Conservation (phyloP, 768 basidiomycete species). For the Pulveroboletus sp. region DNA sequence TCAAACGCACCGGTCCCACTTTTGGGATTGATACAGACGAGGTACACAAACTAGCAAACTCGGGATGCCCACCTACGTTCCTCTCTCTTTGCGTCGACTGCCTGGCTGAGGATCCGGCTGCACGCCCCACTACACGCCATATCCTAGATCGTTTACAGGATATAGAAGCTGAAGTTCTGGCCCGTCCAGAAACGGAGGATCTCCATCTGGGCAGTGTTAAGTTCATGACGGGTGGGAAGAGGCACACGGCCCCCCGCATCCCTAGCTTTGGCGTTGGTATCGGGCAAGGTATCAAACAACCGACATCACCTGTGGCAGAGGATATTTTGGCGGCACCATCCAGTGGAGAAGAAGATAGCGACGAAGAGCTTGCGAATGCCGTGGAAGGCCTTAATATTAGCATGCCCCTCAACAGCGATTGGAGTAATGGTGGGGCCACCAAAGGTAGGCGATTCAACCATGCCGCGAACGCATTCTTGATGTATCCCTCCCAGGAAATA, state of each 20-base stretch:
- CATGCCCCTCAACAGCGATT: slow-evolving; percentile 46
- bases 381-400: slow-evolving; percentile 47
- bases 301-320: slow-evolving; percentile 31
- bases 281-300: slow-evolving; percentile 51
- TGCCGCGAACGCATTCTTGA: slow-evolving; percentile 10
- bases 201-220: slow-evolving; percentile 83
- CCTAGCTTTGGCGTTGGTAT: slow-evolving; percentile 81
- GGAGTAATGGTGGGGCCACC: slow-evolving; percentile 39
- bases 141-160: slow-evolving; percentile 75
- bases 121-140: slow-evolving; percentile 70
- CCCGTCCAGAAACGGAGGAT: slow-evolving; percentile 62
- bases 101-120: slow-evolving; percentile 55
- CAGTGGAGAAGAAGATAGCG: slow-evolving; percentile 57
- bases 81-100: slow-evolving; percentile 78
- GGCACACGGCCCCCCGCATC: slow-evolving; percentile 65
- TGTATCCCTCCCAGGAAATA: slow-evolving; percentile 29
- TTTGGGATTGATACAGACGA: slow-evolving; percentile 79
- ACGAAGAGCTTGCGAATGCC: slow-evolving; percentile 61
- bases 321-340: slow-evolving; percentile 32
- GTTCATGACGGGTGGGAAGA: slow-evolving; percentile 67
- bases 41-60: slow-evolving; percentile 58
- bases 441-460: slow-evolving; percentile 18
- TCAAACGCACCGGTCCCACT: slow-evolving; percentile 72
- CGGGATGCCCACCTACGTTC: slow-evolving; percentile 77
- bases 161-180: slow-evolving; percentile 82